These are phyloP conservation scores for Nothophaeocryptopus gaeumannii DNA, from an alignment of 2,329 filamentous ascomycete genomes.

Conservation along the genomic window DNA sequence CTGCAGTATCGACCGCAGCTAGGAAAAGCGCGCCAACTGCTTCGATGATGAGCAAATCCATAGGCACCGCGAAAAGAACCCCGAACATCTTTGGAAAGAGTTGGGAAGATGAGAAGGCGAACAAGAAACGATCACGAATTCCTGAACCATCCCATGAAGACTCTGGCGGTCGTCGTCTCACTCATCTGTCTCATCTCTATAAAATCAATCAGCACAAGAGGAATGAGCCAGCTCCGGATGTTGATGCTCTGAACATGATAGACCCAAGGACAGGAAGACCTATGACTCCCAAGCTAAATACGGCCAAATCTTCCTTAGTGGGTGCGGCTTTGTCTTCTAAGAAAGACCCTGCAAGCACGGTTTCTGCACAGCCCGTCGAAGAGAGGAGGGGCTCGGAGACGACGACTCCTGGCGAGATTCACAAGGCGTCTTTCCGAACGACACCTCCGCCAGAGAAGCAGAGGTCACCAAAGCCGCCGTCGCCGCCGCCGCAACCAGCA, in stretches of 20 bases:
- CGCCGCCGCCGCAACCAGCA: not conserved
- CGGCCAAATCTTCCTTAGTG: too few species aligned
- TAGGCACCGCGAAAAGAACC: slow-evolving; percentile 3
- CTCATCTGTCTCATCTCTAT: too few species aligned
- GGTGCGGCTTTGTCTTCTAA: too few species aligned
- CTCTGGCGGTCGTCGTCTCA: too few species aligned
- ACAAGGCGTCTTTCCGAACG: slow-evolving; percentile 6
- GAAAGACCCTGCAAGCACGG: too few species aligned
- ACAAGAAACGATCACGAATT: too few species aligned
- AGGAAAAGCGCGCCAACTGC: slow-evolving; percentile 16
- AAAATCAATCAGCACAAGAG: slow-evolving; percentile 13
- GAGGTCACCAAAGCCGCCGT: not conserved
- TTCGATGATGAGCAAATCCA: not conserved
- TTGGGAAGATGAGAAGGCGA: too few species aligned
- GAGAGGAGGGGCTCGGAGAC: too few species aligned
- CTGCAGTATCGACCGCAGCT: slow-evolving; percentile 4
- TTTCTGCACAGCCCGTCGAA: too few species aligned
- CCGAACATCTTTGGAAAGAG: too few species aligned
- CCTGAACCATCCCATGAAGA: too few species aligned
- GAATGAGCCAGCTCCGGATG: slow-evolving; percentile 31
- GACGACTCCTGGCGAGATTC: not conserved
- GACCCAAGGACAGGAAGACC: slow-evolving; percentile 32
- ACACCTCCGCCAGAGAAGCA: slow-evolving; percentile 7
- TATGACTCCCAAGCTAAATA: not conserved
- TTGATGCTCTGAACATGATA: slow-evolving; percentile 26